Conservation (phyloP, 108 stramenopile genomes). For the Cyclotella choctawhatcheeana region DNA sequence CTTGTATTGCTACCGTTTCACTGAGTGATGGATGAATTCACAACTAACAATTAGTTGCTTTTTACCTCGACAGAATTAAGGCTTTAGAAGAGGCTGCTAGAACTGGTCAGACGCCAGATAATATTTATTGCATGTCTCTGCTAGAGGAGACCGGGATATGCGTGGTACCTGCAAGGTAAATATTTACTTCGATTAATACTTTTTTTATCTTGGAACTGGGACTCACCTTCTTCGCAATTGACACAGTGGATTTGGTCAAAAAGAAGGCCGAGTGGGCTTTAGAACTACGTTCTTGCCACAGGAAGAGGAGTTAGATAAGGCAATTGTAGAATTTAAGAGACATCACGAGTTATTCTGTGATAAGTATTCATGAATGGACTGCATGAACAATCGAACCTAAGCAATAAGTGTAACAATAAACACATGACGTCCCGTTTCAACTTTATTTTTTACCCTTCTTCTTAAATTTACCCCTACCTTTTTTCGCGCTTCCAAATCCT, state of each 20-base stretch:
- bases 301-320: slow-evolving; percentile 75
- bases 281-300: slow-evolving; percentile 95
- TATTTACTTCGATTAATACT: slow-evolving; percentile 81
- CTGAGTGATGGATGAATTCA: no score
- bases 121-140: slow-evolving; percentile 85
- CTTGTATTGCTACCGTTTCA: no score
- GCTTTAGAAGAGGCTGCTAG: slow-evolving; percentile 82
- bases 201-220: neutral
- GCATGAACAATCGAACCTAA: no score
- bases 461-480: slow-evolving; percentile 21
- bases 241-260: slow-evolving; percentile 89
- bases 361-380: slow-evolving; percentile 65
- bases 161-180: slow-evolving; percentile 86
- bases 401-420: no score
- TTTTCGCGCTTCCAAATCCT: slow-evolving; percentile 34
- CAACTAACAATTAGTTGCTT: no score
- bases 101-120: slow-evolving; percentile 82
- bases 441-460: slow-evolving; percentile 26
- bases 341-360: slow-evolving; percentile 87
- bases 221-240: neutral
- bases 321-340: slow-evolving; percentile 72
- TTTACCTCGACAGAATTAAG: no score
- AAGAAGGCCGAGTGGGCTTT: slow-evolving; percentile 88
- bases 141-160: slow-evolving; percentile 93
- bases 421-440: no score